Base-by-base conservation (phyloP, 257 asterid genomes). In the Nicotiana attenuata region DNA sequence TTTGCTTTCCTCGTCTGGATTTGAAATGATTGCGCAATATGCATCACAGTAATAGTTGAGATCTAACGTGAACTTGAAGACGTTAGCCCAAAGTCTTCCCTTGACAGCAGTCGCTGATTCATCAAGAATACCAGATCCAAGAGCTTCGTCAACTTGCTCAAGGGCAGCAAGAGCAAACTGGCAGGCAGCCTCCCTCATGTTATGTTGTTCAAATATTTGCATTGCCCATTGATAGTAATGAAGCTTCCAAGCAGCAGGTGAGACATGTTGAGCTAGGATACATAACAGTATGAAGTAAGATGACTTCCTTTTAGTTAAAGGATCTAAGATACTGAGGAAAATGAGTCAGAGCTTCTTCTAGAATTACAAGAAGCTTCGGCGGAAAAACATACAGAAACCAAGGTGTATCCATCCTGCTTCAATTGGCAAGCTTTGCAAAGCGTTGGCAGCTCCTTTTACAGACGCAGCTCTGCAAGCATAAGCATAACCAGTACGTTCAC, bases 81-180 rank as follows among this genome's bases (percentile, higher is more conserved):
- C 93, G 82, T 96, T 94, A 14, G 95, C 97, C 98, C 99, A 96
- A 80, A 96, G 93, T 85, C 93, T 91, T 85, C 99, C 98, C 82
- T 88, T 92, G 50, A 90, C 89, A 77, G 89, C 87, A 85, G 90
- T 85, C 83, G 84, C 91, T 81, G 98, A 92, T 86, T 91, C 98
- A 88, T 87, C 88, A 79, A 82, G 80, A 57, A 73, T 57, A 85
- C 83, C 89, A 83, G 83, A 85, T 68, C 81, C 87, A 84, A 92
- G 89, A 88, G 97, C 95, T 90, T 91, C 97, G 84, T 96, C 99
- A 87, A 94, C 97, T 88, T 92, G 99, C 91, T 96, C 99, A 87
- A 96, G 97, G 61, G 98, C 97, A 85, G 97, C 92, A 84, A 89
- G 89, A 78, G 99, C 95, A 82, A 94, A 94, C 82, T 91, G 94